Base-by-base conservation (phyloP, 129 eudicot genomes). In the Glebionis coronaria region DNA sequence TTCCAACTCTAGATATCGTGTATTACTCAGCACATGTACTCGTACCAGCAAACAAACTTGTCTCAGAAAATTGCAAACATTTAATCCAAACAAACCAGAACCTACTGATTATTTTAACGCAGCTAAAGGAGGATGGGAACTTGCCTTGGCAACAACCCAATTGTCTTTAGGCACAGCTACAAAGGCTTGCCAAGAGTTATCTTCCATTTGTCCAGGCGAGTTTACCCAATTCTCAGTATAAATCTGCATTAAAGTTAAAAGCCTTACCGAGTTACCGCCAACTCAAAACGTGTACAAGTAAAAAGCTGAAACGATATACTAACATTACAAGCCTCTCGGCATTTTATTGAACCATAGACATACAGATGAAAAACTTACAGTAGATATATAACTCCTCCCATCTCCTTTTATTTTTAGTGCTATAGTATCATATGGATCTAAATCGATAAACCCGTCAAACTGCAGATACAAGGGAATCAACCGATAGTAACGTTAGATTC, bases 221-320 rank as follows among this genome's bases (percentile, higher is more conserved):
- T 93, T 93, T 20, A 93, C 97, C 98, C 98, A 93, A 72, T 93
- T 93, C 63, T 93, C 98, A 18, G 98, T 93, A 79, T 88, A 88
- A 57, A 93, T 93, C 98, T 93, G 84, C 71, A 79, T 18, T 13
- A 2, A 72, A 77, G 54, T 42, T 64, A 4, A 16, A 42, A 58
- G 54, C 8, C 52, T 72, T 61, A 65, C 13, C 11, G 54, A 5
- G 45, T 72, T 61, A 65, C 13, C 11, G 63, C 19, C 5, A 78
- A 44, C 55, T 44, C 23, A 20, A 27, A 65, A 44, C 44, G 66
- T 19, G 8, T 56, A 4, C 1, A 61, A 14, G 35, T 10, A 31
- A n/a, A 15, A 61, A 9, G 4, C 25, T 49, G 42, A 57, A 44
- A 49, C 1, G 13, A 68, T 12, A 52, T 44, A 63, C 3, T 53